Evolutionary conservation across 2,329 filamentous ascomycete genomes (phyloP).

Genomic region (Lecanosticta acicola): DNA sequence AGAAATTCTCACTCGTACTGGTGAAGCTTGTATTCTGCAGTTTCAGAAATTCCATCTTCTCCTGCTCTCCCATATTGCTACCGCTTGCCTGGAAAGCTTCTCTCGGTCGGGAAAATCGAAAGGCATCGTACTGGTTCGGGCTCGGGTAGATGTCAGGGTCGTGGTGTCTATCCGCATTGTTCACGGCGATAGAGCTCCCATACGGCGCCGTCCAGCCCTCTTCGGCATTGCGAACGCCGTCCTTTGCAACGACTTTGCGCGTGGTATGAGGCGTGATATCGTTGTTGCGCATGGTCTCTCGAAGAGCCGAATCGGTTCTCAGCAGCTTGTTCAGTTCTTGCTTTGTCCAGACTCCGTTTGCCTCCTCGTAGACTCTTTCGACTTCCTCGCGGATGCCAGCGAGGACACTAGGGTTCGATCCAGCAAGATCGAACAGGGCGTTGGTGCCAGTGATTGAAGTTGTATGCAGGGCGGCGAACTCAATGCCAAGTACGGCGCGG

Average conservation of each 20-base stretch:
- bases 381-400: constrained; percentile 22
- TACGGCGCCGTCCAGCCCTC: constrained; percentile 20
- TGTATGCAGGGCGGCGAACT: constrained; percentile 45
- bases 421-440: constrained; percentile 19
- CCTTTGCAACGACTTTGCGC: constrained; percentile 19
- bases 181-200: constrained; percentile 20
- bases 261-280: constrained; percentile 20
- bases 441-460: constrained; percentile 22
- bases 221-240: constrained; percentile 25
- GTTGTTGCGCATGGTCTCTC: constrained; percentile 24
- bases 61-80: constrained; percentile 7
- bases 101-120: constrained; percentile 22
- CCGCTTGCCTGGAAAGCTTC: constrained; percentile 6
- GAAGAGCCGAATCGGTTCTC: constrained; percentile 24
- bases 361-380: constrained; percentile 8
- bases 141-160: constrained; percentile 23
- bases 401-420: constrained; percentile 16
- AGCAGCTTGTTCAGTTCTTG: constrained; percentile 20
- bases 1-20: constrained; percentile 19
- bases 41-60: constrained; percentile 15
- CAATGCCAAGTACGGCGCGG: constrained; percentile 49
- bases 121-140: constrained; percentile 24
- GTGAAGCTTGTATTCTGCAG: constrained; percentile 20
- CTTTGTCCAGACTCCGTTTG: constrained; percentile 18
- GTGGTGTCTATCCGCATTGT: constrained; percentile 18